A percentile compares a stretch with the other conserved stretches of the same genome.
Conservation (phyloP, 805 yeast genomes). For the Blastobotrys terrestris region DNA sequence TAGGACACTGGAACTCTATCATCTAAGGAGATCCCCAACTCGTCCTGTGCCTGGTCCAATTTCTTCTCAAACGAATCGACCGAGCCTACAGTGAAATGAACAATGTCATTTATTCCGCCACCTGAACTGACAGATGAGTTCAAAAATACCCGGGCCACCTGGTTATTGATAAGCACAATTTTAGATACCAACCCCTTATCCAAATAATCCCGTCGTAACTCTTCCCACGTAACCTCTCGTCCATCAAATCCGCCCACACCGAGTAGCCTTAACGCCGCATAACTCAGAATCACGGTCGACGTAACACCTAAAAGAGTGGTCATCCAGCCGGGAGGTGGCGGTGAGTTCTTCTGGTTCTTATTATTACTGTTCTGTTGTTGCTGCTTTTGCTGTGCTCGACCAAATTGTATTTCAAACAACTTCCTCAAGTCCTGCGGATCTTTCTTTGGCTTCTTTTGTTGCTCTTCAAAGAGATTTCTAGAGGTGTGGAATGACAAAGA, state of each 20-base stretch:
- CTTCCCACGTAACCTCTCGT: slow-evolving; percentile 80
- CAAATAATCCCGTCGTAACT: slow-evolving; percentile 68
- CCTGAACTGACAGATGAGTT: slow-evolving; percentile 37
- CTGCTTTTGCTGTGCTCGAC: background rate
- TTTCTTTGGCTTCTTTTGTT: background rate
- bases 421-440: background rate
- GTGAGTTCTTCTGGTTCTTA: background rate
- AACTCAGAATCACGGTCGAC: background rate
- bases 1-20: slow-evolving; percentile 79
- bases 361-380: slow-evolving; percentile 3
- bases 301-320: slow-evolving; percentile 7
- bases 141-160: slow-evolving; percentile 64
- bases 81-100: slow-evolving; percentile 77
- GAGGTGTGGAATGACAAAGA: slow-evolving; percentile 5
- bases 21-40: slow-evolving; percentile 51
- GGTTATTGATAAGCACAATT: slow-evolving; percentile 70
- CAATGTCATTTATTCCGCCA: slow-evolving; percentile 42
- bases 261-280: background rate
- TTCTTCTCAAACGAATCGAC: slow-evolving; percentile 81
- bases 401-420: slow-evolving; percentile 8
- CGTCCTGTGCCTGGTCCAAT: slow-evolving; percentile 68
- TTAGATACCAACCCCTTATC: slow-evolving; percentile 72
- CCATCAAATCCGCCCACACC: slow-evolving; percentile 6
- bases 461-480: background rate
- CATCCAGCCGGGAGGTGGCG: slow-evolving; percentile 6